A percentile compares a stretch with the other conserved stretches of the same genome.
phyloP scores from a whole-genome alignment of 129 eudicot species.

The Pulicaria dysenterica region DNA sequence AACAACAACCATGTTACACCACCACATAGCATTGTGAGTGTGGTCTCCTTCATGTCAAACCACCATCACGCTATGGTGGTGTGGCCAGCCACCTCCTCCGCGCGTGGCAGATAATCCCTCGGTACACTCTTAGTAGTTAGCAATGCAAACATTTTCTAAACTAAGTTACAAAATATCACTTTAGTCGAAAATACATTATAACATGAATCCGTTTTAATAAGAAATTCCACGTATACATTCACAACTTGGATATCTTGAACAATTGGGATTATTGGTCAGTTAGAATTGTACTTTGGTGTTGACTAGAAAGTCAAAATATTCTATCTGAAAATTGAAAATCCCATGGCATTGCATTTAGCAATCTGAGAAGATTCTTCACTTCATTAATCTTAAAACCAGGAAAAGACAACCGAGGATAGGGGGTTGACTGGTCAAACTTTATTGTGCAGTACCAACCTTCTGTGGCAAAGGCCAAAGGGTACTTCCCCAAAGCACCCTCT shows the following conservation, averaged over 20 bases:
- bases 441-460: slow-evolving; percentile 20
- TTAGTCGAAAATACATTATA: too few relatives aligned
- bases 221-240: background rate
- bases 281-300: slow-evolving; percentile 13
- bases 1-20: too few relatives aligned
- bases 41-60: too few relatives aligned
- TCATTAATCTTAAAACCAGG: slow-evolving; percentile 31
- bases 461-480: slow-evolving; percentile 34
- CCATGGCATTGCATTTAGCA: slow-evolving; percentile 39
- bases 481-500: slow-evolving; percentile 30
- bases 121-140: too few relatives aligned
- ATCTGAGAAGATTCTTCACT: slow-evolving; percentile 12
- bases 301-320: slow-evolving; percentile 19
- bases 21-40: too few relatives aligned
- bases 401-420: slow-evolving; percentile 30
- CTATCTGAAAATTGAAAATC: slow-evolving; percentile 18
- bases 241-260: background rate
- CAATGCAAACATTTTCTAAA: too few relatives aligned
- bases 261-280: background rate
- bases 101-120: too few relatives aligned
- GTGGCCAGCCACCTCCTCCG: too few relatives aligned
- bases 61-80: too few relatives aligned
- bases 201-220: too few relatives aligned
- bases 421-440: slow-evolving; percentile 33
- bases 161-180: too few relatives aligned